Percentiles rank a stretch among this genome's conserved stretches.
phyloP scores from a whole-genome alignment of 2,329 filamentous ascomycete species.

The Cercospora sesami region DNA sequence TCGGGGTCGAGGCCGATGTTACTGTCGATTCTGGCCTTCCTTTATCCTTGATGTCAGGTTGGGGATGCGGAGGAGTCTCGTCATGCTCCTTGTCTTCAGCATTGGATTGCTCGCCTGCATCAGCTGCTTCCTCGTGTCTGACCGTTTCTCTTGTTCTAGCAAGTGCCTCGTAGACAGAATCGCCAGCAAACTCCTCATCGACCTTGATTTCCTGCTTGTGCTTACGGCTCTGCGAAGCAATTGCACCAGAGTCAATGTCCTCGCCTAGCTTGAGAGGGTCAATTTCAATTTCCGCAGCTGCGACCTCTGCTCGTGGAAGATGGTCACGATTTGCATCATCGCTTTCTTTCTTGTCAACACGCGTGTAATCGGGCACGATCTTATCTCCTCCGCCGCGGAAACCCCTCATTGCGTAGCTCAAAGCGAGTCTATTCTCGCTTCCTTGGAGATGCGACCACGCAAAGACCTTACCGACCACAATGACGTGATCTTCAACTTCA shows the following conservation, averaged over 20 bases:
- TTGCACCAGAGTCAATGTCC: not conserved
- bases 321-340: not conserved
- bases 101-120: conserved; percentile 1
- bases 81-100: not conserved
- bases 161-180: conserved; percentile 11
- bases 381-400: conserved; percentile 6
- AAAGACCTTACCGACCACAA: conserved; percentile 49
- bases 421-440: not conserved
- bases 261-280: conserved; percentile 9
- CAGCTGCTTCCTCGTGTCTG: conserved; percentile 9
- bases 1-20: not conserved
- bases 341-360: not conserved
- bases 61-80: not conserved
- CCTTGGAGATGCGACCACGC: not conserved
- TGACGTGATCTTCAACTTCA: conserved; percentile 49
- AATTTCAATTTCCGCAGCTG: not conserved
- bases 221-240: not conserved
- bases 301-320: not conserved
- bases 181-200: not conserved
- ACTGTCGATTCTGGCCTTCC: not conserved
- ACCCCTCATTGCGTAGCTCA: conserved; percentile 15
- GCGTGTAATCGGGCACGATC: conserved; percentile 6
- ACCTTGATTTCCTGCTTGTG: not conserved
- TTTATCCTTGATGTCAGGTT: not conserved
- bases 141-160: conserved; percentile 7